Evolutionary conservation across 805 yeast species (phyloP), one percentile per base, ranked within the genome.

Genomic region (Candida vartiovaarae): DNA sequence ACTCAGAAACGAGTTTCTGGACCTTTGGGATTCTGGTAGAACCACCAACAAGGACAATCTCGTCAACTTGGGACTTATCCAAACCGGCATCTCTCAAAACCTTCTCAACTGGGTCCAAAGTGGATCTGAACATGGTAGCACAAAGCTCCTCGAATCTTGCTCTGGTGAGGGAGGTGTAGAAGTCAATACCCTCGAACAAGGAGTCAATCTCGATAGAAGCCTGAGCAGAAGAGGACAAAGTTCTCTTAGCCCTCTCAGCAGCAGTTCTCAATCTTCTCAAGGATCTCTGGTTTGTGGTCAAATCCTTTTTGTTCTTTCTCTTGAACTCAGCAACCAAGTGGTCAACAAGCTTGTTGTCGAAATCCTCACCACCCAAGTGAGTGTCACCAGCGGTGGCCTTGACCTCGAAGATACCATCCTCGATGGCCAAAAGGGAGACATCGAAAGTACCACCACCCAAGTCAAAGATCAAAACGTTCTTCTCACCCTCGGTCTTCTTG

Each of bases 1-100:
- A 89, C 53, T 83, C 77, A 71, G 91, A 95, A 56, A 91, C 78
- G 60, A 91, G 76, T 71, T 86, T 84, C 74, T 90, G 98, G 57
- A 91, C 91, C 78, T 89, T 93, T 72, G 98, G 99, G 73, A 91
- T 93, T 78, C 98, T 87, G 45, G 99, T 93, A 34, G 99, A 91
- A 71, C 99, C 99, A 76, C 99, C 99, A 63, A 91, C 99, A 43
- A 91, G 75, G 38, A 91, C 98, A 63, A 91, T 88, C 62, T 91
- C 99, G 67, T 91, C 88, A 59, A 91, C 79, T 58, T 87, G 95
- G 52, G 82, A 71, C 71, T 85, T 85, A 68, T 82, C 81, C 52
- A 90, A 76, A 65, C 90, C 91, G 42, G 97, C 81, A 68, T 93
- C 99, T 69, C 85, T 85, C 65, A 91, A 76, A 40, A 91, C 98